Conservation (phyloP, 2,329 filamentous ascomycete species). For the Teratosphaeria epicoccoides region DNA sequence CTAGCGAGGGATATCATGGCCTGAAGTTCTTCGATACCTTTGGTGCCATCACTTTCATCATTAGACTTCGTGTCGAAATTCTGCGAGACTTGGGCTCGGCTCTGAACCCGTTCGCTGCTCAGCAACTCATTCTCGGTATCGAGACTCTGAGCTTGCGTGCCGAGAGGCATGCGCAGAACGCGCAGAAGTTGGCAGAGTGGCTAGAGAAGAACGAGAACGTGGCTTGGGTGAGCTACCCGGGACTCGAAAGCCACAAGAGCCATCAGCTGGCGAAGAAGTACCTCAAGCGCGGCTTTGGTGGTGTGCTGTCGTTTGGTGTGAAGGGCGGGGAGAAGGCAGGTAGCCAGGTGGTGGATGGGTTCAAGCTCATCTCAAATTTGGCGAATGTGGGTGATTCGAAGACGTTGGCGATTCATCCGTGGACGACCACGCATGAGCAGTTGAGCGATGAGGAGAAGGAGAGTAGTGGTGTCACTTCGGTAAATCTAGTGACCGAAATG, state of each 20-base stretch:
- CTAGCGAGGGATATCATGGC: conserved; percentile 79
- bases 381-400: conserved; percentile 96
- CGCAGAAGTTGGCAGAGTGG: conserved; percentile 68
- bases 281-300: conserved; percentile 71
- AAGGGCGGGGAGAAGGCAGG: conserved; percentile 80
- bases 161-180: conserved; percentile 79
- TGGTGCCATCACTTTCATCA: conserved; percentile 68
- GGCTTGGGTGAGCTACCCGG: conserved; percentile 88
- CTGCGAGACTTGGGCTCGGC: conserved; percentile 74
- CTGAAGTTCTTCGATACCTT: conserved; percentile 93
- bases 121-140: conserved; percentile 78
- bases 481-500: conserved; percentile 8
- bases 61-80: conserved; percentile 79
- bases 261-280: conserved; percentile 80
- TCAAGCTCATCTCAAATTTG: conserved; percentile 90
- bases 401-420: conserved; percentile 88
- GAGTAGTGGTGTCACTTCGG: conserved; percentile 63
- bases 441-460: conserved; percentile 70
- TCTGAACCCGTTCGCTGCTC: conserved; percentile 82
- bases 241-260: conserved; percentile 68
- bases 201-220: conserved; percentile 75
- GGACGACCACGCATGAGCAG: conserved; percentile 92
- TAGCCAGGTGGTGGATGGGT: conserved; percentile 79
- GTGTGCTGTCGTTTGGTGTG: conserved; percentile 86
- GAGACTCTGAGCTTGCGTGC: conserved; percentile 82